phyloP scores from a whole-genome alignment of 2,329 filamentous ascomycete genomes.

The Curvularia sp. region DNA sequence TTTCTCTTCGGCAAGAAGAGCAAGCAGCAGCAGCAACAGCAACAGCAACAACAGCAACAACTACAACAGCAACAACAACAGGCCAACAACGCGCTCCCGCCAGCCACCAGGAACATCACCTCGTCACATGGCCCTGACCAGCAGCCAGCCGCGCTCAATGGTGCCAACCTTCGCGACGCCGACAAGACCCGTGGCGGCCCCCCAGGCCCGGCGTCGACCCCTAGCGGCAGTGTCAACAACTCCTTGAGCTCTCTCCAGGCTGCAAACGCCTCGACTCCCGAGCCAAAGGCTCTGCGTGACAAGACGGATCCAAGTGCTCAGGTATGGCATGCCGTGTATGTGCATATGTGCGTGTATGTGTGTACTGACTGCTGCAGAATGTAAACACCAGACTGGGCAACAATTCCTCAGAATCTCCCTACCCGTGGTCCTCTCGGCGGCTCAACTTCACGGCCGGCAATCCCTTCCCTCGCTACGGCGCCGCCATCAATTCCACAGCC shows the following conservation, averaged over 20 bases:
- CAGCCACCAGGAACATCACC: conserved; percentile 63
- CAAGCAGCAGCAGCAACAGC: conserved; percentile 41
- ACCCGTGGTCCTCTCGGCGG: conserved; percentile 93
- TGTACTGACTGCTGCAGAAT: conserved; percentile 36
- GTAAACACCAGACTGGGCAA: conserved; percentile 46
- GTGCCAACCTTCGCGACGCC: conserved; percentile 54
- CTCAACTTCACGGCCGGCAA: conserved; percentile 87
- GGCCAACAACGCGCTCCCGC: conserved; percentile 54
- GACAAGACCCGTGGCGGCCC: conserved; percentile 37
- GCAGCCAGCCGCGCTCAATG: conserved; percentile 53
- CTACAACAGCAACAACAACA: conserved; percentile 20
- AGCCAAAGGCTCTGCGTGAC: conserved; percentile 67
- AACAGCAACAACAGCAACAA: not conserved
- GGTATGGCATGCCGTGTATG: conserved; percentile 49
- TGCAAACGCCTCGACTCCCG: conserved; percentile 65
- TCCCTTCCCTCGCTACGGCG: conserved; percentile 95
- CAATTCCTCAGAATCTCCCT: conserved; percentile 75
- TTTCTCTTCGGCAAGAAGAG: conserved; percentile 62
- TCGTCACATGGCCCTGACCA: conserved; percentile 63
- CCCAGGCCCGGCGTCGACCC: conserved; percentile 65
- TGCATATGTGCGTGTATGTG: not conserved
- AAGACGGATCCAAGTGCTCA: conserved; percentile 63
- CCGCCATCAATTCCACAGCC: conserved; percentile 88
- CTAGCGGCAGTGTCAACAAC: conserved; percentile 74
- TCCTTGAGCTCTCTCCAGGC: conserved; percentile 71